Conservation (phyloP, 139 green algal species). For the Pleodorina starrii region DNA sequence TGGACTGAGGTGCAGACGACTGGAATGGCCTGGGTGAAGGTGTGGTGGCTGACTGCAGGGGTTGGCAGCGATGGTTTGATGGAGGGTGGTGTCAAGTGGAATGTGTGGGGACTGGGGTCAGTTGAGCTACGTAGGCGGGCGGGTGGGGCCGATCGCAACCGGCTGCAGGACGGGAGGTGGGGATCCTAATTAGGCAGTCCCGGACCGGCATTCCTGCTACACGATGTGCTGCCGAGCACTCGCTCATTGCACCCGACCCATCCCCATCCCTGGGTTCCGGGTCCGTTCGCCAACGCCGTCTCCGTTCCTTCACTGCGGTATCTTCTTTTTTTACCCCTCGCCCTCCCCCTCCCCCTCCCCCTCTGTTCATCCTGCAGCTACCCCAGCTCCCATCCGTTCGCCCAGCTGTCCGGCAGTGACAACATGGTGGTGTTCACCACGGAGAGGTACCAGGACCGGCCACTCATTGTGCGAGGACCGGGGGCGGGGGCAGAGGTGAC, state of each 20-base stretch:
- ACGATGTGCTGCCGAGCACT: background rate
- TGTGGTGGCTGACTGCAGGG: background rate
- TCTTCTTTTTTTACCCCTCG: background rate
- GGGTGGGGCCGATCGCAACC: too few species aligned
- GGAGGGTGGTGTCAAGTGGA: background rate
- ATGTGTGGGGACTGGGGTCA: background rate
- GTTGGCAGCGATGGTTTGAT: background rate
- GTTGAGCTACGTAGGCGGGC: background rate
- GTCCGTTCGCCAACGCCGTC: background rate
- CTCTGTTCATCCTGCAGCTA: slow-evolving; percentile 69
- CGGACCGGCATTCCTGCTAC: background rate
- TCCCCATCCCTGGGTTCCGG: background rate
- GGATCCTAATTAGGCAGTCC: background rate
- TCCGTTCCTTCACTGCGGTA: background rate
- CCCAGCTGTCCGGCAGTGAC: slow-evolving; percentile 87
- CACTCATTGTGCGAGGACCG: slow-evolving; percentile 90
- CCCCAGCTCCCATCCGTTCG: slow-evolving; percentile 87
- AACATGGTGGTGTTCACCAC: slow-evolving; percentile 92
- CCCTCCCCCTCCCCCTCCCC: background rate
- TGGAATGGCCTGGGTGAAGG: too few species aligned
- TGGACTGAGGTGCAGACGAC: too few species aligned
- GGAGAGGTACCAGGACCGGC: slow-evolving; percentile 75
- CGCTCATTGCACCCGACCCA: background rate
- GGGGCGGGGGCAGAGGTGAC: slow-evolving; percentile 94
- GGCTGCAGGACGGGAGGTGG: too few species aligned